Conservation (phyloP, 78 protist genomes). For the Dictyostelium firmibasis region DNA sequence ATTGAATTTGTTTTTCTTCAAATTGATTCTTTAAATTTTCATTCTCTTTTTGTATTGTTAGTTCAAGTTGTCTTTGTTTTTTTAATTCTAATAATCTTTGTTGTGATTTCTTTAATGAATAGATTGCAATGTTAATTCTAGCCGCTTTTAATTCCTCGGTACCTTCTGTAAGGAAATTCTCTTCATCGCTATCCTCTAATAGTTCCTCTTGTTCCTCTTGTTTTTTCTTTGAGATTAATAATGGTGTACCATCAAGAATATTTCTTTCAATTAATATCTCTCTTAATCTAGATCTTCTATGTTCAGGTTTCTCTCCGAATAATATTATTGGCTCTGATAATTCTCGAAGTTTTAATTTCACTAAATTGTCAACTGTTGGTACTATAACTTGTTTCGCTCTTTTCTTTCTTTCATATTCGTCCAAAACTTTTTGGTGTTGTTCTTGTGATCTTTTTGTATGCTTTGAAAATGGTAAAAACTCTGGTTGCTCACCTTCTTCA, state of each 20-base stretch:
- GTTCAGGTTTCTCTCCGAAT: slow-evolving; percentile 78
- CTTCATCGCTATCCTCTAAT: background rate
- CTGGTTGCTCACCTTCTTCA: background rate
- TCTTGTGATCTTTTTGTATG: slow-evolving; percentile 35
- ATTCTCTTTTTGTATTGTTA: background rate
- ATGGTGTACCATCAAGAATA: slow-evolving; percentile 39
- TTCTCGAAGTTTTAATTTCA: slow-evolving; percentile 69
- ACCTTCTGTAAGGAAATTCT: slow-evolving; percentile 54
- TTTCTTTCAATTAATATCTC: slow-evolving; percentile 37
- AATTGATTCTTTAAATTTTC: background rate
- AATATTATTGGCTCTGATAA: slow-evolving; percentile 80
- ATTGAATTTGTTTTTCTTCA: background rate
- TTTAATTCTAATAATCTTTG: background rate
- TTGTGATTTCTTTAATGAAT: slow-evolving; percentile 4
- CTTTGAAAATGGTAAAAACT: slow-evolving; percentile 66
- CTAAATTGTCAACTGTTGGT: slow-evolving; percentile 58
- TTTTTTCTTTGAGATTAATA: background rate
- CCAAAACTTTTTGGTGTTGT: slow-evolving; percentile 4
- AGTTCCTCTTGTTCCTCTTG: background rate
- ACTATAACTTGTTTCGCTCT: slow-evolving; percentile 23
- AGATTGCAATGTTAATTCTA: slow-evolving; percentile 20
- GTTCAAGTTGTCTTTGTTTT: background rate
- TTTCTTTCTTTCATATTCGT: slow-evolving; percentile 59
- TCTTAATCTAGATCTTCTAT: slow-evolving; percentile 5
- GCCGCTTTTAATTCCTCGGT: slow-evolving; percentile 26